Evolutionary conservation across 1,284 basidiomycete species (phyloP), one percentile per base, ranked within the genome.

Genomic region (Marasmius tenuissimus): DNA sequence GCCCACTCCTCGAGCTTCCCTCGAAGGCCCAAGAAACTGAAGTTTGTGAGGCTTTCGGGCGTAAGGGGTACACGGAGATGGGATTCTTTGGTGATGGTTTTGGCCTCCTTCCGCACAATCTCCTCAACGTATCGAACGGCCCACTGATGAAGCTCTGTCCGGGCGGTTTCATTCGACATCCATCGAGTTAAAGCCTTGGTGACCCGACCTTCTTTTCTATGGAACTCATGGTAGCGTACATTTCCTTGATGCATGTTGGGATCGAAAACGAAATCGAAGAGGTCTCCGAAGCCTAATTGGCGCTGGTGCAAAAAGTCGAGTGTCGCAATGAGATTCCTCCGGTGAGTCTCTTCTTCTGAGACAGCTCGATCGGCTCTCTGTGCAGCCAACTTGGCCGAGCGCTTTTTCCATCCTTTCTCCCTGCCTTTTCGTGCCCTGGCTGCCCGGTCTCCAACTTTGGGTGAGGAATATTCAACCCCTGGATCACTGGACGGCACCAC

Each of bases 221-320:
- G 66, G 55, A 68, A 70, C 2, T 66, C 59, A 7, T 64, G 50
- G 62, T 65, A 68, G 4, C 66, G 60, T 12, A 48, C 18, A 7
- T 22, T 9, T 3, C 65, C 66, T 34, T 68, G 61, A 16, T 60
- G 49, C 35, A 64, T 60, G 1, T 48, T 16, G 1, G 71, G 71
- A 61, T 73, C 62, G 45, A 70, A 70, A 27, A 72, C 65, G 61
- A 66, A 67, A 4, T 65, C 50, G 33, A 71, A 53, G 4, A 72
- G 60, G 37, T 68, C 63, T 16, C 57, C 61, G 33, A 67, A 55
- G 0, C 61, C 48, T n/a, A 63, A 50, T 0, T 61, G 38, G 14
- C 49, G 47, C 1, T 27, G 16, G 0, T 20, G 12, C 1, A 60
- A 57, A 12, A 49, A 20, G 35, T 39, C 20, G 39, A 48, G 27